Base-by-base conservation (phyloP, 768 basidiomycete species). In the Tylopilus subfusipes region DNA sequence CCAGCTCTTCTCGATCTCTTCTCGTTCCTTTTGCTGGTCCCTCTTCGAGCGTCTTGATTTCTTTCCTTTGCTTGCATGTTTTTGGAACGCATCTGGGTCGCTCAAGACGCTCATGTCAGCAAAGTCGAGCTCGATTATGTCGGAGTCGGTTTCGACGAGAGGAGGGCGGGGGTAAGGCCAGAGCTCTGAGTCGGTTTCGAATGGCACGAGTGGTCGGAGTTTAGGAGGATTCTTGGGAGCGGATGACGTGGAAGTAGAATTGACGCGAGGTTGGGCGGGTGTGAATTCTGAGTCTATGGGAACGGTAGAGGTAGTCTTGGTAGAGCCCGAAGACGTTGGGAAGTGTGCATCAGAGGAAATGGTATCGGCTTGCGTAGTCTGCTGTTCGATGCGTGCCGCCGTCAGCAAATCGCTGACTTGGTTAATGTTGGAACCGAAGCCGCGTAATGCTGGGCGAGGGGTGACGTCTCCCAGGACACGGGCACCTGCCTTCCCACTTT, bases 111-210 rank as follows among this genome's bases (percentile, higher is more conserved):
- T 84, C 40, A 80, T 90, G 52, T 90, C 88, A 6, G 78, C 77
- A 62, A 88, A 90, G 65, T 87, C 85, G 48, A 90, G 81, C 67
- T 90, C 88, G 11, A 90, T 78, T 24, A 90, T 81, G 51, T 86
- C 87, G 5, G 75, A 76, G 36, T 72, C 72, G 48, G 53, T 64
- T 53, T 76, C 75, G 52, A 76, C 71, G 44, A 75, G 70, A 12
- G 76, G 75, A 5, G 72, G 71, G 36, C 78, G 81, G 0, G 82
- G 78, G 62, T 86, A 86, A 5, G 88, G 85, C 87, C 86, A 89
- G 16, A 88, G 73, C 31, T 86, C 83, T 9, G 85, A 82, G 55
- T 83, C 82, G 0, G 82, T 71, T 48, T 76, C 78, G 63, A 88
- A 88, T 0, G 86, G 84, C 0, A 85, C 76, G 14, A 85, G 76